Base-by-base conservation (phyloP, 2,329 filamentous ascomycete species). In the Acrodontium crateriforme region DNA sequence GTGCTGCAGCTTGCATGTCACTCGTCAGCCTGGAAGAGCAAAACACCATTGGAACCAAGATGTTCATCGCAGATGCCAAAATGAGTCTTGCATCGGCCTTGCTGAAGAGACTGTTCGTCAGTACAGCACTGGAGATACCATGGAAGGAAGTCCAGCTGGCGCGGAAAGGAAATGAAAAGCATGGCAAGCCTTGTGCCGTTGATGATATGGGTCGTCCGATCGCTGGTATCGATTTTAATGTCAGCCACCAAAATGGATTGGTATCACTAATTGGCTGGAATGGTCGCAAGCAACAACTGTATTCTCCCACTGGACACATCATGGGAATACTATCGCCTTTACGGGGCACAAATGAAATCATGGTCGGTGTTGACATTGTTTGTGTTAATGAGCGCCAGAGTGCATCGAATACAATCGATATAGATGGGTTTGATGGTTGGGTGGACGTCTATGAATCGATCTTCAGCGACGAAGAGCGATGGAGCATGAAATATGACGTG, bases 171-270 rank as follows among this genome's bases (percentile, higher is more conserved):
- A 54, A 50, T 42, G 60, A 56, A 13, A 57, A 57, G 31, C 59
- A 65, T 32, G 62, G 62, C 15, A 66, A 67, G 60, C 59, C 63
- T 37, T 52, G 60, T 49, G 56, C 65, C 31, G 52, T 67, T 42
- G 39, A 56, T 33, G 31, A 55, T 54, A 63, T 46, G 15, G 49
- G 50, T 6, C 42, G 42, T 9, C 47, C 30, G 24, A 56, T 39
- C 41, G 55, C 34, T 9, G 44, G 45, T 16, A 52, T 74, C 19
- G 70, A 76, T 37, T 85, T 87, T 63, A 87, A 87, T 53, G 67
- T 85, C 30, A 76, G 71, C 24, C 80, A 87, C 52, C 80, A 87
- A 58, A 75, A 74, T 6, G 79, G 80, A 2, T 58, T 87, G 10
- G 79, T 84, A 0, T 69, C 69, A 2, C 58, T 85, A 16, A 63